These are phyloP conservation scores for Solanum corneliomulleri DNA, from an alignment of 257 asterid species.

Conservation along the genomic window DNA sequence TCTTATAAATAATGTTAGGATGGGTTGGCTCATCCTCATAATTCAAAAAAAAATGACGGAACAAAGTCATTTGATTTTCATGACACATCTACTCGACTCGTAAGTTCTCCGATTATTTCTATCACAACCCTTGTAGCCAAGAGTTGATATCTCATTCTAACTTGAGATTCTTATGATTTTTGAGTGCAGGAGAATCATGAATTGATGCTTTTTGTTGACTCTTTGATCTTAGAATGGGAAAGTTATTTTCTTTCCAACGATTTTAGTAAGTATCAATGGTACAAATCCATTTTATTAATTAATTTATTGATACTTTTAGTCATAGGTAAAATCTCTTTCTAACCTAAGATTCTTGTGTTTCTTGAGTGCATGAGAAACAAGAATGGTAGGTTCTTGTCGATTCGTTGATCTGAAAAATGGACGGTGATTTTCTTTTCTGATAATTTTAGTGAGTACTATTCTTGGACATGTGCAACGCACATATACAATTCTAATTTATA, in stretches of 20 bases:
- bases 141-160: background rate
- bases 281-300: background rate
- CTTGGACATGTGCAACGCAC: too few relatives aligned
- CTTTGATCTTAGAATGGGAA: background rate
- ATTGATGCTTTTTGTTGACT: background rate
- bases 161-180: background rate
- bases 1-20: background rate
- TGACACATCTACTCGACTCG: background rate
- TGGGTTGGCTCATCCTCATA: background rate
- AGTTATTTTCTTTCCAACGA: background rate
- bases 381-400: background rate
- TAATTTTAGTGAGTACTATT: background rate
- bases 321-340: background rate
- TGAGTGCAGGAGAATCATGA: background rate
- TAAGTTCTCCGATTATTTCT: background rate
- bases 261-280: background rate
- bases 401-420: background rate
- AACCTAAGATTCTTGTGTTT: background rate
- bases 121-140: background rate
- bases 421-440: background rate
- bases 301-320: background rate
- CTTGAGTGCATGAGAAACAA: background rate
- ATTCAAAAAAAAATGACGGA: background rate
- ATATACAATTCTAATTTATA: too few relatives aligned
- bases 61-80: background rate